Conservation (phyloP, 2,329 filamentous ascomycete species). For the Nothophaeocryptopus gaeumannii region DNA sequence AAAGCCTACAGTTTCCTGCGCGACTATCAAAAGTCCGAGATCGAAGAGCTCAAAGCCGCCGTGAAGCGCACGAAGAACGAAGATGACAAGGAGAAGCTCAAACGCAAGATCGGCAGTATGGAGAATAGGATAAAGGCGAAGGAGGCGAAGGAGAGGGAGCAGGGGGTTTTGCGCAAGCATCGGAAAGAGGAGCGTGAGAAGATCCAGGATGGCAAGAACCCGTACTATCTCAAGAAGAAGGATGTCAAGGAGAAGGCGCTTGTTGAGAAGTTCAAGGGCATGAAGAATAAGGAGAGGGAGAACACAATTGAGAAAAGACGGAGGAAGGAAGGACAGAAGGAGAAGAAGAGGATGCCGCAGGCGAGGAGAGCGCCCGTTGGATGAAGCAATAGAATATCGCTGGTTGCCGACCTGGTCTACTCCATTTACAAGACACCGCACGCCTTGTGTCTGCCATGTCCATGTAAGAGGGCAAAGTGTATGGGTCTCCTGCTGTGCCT, state of each 20-base stretch:
- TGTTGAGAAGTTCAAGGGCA: constrained; percentile 71
- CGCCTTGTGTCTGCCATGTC: too few relatives aligned
- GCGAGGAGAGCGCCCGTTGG: constrained; percentile 33
- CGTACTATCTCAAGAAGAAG: constrained; percentile 85
- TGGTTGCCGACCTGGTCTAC: too few relatives aligned
- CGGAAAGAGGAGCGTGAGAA: constrained; percentile 78
- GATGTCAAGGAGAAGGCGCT: constrained; percentile 87
- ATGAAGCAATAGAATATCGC: not conserved
- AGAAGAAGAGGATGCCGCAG: constrained; percentile 63
- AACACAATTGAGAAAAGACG: constrained; percentile 79
- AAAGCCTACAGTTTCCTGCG: constrained; percentile 85
- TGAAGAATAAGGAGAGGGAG: constrained; percentile 83
- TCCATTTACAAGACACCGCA: not conserved
- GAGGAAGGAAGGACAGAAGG: constrained; percentile 84
- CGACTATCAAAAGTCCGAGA: constrained; percentile 80
- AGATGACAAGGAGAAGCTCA: constrained; percentile 64
- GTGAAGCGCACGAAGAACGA: constrained; percentile 67
- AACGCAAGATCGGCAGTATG: constrained; percentile 72
- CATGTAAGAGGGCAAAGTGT: too few relatives aligned
- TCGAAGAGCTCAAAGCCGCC: constrained; percentile 67
- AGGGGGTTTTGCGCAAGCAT: constrained; percentile 70
- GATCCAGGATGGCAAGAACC: constrained; percentile 82
- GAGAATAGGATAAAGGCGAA: constrained; percentile 72
- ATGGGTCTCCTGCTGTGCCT: too few relatives aligned
- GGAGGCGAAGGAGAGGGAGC: constrained; percentile 65